These are phyloP conservation scores for Phytopythium ostracodes DNA, from an alignment of 352 stramenopile species.

Conservation along the genomic window DNA sequence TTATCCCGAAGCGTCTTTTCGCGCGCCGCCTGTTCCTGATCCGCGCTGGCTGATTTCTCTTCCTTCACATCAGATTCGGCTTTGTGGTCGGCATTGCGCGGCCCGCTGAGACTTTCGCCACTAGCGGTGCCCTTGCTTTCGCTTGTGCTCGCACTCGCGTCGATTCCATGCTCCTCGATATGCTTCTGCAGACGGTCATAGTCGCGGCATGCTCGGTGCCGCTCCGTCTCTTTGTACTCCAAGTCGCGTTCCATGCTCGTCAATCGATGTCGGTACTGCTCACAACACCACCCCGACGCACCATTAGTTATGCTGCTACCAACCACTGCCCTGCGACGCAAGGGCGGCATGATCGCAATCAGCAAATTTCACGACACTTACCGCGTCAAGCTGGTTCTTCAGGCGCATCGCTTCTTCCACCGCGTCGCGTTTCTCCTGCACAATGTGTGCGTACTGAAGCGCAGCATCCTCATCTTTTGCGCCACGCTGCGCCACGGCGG, in stretches of 20 bases:
- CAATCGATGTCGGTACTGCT: constrained; percentile 54
- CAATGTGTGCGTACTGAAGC: constrained; percentile 52
- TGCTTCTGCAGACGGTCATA: constrained; percentile 64
- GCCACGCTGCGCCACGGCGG: constrained; percentile 12
- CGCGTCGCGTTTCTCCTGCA: constrained; percentile 52
- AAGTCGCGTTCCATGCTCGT: constrained; percentile 58
- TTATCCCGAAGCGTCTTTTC: constrained; percentile 33
- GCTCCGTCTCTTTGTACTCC: constrained; percentile 71
- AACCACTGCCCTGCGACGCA: not conserved
- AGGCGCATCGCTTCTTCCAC: constrained; percentile 35
- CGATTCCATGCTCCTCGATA: constrained; percentile 35
- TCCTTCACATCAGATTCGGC: constrained; percentile 11
- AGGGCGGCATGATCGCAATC: not conserved
- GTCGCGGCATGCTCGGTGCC: constrained; percentile 70
- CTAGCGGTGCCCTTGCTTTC: constrained; percentile 1
- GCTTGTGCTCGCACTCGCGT: constrained; percentile 6
- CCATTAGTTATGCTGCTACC: constrained; percentile 1
- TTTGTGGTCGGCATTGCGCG: constrained; percentile 5
- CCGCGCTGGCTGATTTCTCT: constrained; percentile 9
- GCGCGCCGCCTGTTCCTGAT: constrained; percentile 28
- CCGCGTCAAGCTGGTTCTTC: constrained; percentile 50
- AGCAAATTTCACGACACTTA: constrained; percentile 20
- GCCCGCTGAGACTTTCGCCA: not conserved
- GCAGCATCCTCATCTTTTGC: constrained; percentile 15
- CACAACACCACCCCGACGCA: constrained; percentile 9